A percentile compares a stretch with the other conserved stretches of the same genome.
These are phyloP conservation scores for Solanum hybrid DNA, from an alignment of 305 asterid species.

Conservation along the genomic window DNA sequence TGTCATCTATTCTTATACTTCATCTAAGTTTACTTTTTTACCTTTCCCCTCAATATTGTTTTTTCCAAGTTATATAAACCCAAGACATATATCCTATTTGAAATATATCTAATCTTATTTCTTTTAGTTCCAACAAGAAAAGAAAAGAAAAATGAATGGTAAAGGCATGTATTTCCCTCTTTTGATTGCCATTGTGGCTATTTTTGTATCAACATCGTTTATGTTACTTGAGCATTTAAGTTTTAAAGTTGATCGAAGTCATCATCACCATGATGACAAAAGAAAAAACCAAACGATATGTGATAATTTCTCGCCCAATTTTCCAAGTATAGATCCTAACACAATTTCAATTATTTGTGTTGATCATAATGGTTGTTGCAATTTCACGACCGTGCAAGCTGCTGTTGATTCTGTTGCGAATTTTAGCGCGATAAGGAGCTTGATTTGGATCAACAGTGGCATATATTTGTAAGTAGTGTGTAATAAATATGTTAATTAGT, in stretches of 20 bases:
- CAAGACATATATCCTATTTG: conserved; percentile 19
- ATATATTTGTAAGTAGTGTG: conserved; percentile 59
- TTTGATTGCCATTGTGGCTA: conserved; percentile 38
- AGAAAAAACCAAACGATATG: conserved; percentile 27
- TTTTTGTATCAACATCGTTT: conserved; percentile 32
- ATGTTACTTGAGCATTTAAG: background rate
- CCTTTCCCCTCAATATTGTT: conserved; percentile 26
- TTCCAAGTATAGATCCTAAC: conserved; percentile 58
- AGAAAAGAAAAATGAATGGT: conserved; percentile 27
- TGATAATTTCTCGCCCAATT: conserved; percentile 51
- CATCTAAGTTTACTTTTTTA: background rate
- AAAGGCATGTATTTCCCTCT: conserved; percentile 32
- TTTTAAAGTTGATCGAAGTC: conserved; percentile 6
- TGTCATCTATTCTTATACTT: conserved; percentile 18
- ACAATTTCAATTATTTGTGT: conserved; percentile 51
- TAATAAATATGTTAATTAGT: too few relatives aligned
- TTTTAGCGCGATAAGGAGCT: conserved; percentile 40
- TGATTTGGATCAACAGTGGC: conserved; percentile 82
- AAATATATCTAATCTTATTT: background rate
- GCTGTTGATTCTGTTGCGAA: conserved; percentile 67
- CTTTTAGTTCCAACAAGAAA: background rate
- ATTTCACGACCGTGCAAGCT: conserved; percentile 72
- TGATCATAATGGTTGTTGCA: conserved; percentile 74
- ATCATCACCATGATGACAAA: conserved; percentile 13
- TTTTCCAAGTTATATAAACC: background rate